Percentiles rank a stretch among this genome's conserved stretches.
These are phyloP conservation scores for Lactarius evosmus DNA, from an alignment of 768 basidiomycete species.

Conservation along the genomic window DNA sequence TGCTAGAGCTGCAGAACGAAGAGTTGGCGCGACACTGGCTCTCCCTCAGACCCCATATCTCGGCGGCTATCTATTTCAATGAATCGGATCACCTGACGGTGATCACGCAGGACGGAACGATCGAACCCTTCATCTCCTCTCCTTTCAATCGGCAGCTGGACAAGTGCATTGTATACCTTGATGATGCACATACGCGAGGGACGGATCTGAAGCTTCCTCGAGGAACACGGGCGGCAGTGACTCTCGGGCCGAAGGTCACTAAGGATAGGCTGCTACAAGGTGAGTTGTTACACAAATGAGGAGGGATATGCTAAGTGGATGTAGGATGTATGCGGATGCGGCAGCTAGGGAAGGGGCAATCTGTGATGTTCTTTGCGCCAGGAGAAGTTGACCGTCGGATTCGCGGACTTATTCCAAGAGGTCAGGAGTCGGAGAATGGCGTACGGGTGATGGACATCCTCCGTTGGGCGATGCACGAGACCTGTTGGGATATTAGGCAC, in stretches of 20 bases:
- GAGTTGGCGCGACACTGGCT: slow-evolving; percentile 45
- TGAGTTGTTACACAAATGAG: slow-evolving; percentile 23
- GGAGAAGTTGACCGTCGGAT: slow-evolving; percentile 6
- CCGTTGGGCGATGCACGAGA: too few relatives aligned
- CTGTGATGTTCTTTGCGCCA: neutral
- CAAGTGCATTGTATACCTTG: too few relatives aligned
- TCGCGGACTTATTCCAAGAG: neutral
- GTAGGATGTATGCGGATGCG: too few relatives aligned
- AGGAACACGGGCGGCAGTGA: too few relatives aligned
- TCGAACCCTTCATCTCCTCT: slow-evolving; percentile 38
- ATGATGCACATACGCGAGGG: too few relatives aligned
- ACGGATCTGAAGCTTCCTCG: too few relatives aligned
- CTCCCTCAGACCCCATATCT: slow-evolving; percentile 27
- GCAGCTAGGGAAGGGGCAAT: too few relatives aligned
- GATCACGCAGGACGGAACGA: slow-evolving; percentile 31
- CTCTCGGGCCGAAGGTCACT: too few relatives aligned
- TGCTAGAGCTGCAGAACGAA: slow-evolving; percentile 48
- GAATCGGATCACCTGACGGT: slow-evolving; percentile 28
- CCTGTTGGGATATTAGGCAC: slow-evolving; percentile 4
- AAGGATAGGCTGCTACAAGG: slow-evolving; percentile 41
- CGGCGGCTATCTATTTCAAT: slow-evolving; percentile 42
- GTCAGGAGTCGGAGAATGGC: neutral
- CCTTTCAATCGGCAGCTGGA: too few relatives aligned
- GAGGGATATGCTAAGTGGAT: neutral
- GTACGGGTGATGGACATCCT: neutral